Conservation (phyloP, 371 early-diverging fungal genomes). For the Neoconidiobolus thromboides region DNA sequence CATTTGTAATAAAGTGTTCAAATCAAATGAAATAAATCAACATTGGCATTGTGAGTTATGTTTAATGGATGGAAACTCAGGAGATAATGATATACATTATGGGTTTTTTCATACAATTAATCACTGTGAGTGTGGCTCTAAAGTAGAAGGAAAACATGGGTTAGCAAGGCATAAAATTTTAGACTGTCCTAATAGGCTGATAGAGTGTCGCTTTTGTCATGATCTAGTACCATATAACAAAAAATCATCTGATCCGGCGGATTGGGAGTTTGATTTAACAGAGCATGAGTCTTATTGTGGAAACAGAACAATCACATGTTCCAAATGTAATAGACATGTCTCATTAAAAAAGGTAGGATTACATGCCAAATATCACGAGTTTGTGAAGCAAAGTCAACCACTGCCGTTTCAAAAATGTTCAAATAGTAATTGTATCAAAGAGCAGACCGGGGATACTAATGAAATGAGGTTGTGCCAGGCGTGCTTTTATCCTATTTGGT, state of each 20-base stretch:
- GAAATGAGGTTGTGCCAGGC: constrained; percentile 38
- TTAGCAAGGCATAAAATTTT: constrained; percentile 48
- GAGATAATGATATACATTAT: constrained; percentile 41
- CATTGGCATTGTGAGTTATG: constrained; percentile 77
- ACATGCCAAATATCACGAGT: constrained; percentile 53
- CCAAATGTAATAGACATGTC: constrained; percentile 47
- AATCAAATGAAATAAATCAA: constrained; percentile 29
- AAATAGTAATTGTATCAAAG: constrained; percentile 48
- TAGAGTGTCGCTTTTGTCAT: constrained; percentile 70
- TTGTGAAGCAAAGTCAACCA: constrained; percentile 31
- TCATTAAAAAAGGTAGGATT: constrained; percentile 58
- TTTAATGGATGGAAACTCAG: constrained; percentile 15
- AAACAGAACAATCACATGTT: constrained; percentile 57
- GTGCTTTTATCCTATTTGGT: constrained; percentile 75
- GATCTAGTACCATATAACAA: constrained; percentile 45
- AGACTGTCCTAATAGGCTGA: constrained; percentile 47
- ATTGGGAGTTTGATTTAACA: constrained; percentile 38
- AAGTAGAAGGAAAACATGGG: constrained; percentile 17
- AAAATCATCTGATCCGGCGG: constrained; percentile 30
- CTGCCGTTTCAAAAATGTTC: constrained; percentile 31
- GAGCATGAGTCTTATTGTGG: constrained; percentile 78
- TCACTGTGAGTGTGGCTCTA: constrained; percentile 35
- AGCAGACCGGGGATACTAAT: constrained; percentile 19
- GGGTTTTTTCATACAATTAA: constrained; percentile 34
- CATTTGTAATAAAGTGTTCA: constrained; percentile 41